Evolutionary conservation across 179 eudicot species (phyloP).

Genomic region (Spinacia oleracea): DNA sequence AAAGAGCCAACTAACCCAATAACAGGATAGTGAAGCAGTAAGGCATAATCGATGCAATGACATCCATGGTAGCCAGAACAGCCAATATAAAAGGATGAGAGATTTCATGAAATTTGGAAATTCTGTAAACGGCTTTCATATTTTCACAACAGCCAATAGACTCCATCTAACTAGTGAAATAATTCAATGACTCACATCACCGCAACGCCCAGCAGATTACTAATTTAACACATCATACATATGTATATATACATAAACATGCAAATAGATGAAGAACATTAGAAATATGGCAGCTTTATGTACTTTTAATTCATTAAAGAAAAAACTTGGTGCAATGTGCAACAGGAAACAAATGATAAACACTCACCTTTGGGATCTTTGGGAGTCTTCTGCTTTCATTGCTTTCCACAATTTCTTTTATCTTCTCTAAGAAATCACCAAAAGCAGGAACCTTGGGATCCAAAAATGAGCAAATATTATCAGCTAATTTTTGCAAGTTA

Average conservation of each 20-base stretch:
- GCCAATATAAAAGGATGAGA: too few relatives aligned
- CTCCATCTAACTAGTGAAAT: background rate
- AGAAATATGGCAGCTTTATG: background rate
- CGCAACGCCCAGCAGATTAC: background rate
- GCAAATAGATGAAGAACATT: background rate
- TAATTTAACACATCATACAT: background rate
- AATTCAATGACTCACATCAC: background rate
- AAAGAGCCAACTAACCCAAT: too few relatives aligned
- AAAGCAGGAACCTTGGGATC: constrained; percentile 55
- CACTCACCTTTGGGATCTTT: constrained; percentile 80
- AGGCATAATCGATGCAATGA: too few relatives aligned
- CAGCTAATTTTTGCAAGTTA: constrained; percentile 36
- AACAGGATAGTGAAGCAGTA: too few relatives aligned
- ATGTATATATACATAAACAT: background rate
- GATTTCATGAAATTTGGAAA: too few relatives aligned
- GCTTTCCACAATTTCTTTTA: constrained; percentile 87
- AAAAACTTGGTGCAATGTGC: background rate
- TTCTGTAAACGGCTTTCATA: background rate
- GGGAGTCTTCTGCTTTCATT: constrained; percentile 96
- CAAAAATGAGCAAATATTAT: constrained; percentile 43
- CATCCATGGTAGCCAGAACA: too few relatives aligned
- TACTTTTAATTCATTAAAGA: background rate
- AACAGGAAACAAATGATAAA: background rate
- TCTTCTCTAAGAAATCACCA: constrained; percentile 45
- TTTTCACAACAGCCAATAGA: background rate